Conservation (phyloP, 2,329 filamentous ascomycete species). For the Fusarium irregulare region DNA sequence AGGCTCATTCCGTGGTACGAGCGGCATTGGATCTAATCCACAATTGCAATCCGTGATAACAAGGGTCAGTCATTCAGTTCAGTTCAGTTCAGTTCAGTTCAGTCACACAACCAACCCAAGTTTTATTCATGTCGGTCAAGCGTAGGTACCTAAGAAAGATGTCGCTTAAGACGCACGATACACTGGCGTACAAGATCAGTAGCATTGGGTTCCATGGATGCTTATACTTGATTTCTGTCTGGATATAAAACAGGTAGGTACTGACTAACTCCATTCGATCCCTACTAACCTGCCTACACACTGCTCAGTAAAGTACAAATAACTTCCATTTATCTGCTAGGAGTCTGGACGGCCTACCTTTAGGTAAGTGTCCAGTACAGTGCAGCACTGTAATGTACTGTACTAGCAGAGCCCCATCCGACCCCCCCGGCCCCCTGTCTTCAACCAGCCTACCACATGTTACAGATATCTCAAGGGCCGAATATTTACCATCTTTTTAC, state of each 20-base stretch:
- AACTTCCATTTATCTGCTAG: no score
- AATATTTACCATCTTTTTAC: conserved; percentile 39
- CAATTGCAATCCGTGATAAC: conserved; percentile 5
- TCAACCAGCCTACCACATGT: conserved; percentile 39
- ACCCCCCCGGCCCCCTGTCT: conserved; percentile 31
- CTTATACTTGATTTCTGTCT: neutral
- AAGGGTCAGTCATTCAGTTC: conserved; percentile 8
- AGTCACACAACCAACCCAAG: conserved; percentile 5
- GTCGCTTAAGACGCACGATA: conserved; percentile 17
- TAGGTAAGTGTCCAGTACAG: no score
- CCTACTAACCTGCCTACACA: no score
- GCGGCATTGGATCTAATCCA: conserved; percentile 1
- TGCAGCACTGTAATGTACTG: neutral
- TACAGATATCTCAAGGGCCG: conserved; percentile 38
- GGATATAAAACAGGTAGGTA: no score
- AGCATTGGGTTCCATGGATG: neutral
- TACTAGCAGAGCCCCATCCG: conserved; percentile 42
- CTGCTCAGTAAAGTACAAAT: no score
- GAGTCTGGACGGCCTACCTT: neutral
- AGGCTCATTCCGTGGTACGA: conserved; percentile 13
- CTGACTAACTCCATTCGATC: no score
- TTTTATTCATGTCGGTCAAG: conserved; percentile 23
- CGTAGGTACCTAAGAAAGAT: conserved; percentile 9
- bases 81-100: neutral
- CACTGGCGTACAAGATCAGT: conserved; percentile 20